phyloP scores from a whole-genome alignment of 257 asterid species.

The Cordia subcordata region DNA sequence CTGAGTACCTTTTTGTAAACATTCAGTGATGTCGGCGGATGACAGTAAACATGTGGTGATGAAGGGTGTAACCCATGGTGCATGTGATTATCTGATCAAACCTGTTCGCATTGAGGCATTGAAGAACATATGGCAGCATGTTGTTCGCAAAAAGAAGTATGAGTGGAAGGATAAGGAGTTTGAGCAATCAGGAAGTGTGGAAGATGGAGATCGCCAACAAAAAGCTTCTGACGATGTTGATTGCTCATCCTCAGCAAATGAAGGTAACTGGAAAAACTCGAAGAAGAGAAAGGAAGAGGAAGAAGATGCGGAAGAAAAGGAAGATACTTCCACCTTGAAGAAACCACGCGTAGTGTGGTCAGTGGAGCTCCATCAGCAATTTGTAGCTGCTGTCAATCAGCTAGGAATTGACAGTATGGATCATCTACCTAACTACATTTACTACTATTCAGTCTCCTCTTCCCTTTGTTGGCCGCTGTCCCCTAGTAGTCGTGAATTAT shows the following conservation, averaged over 20 bases:
- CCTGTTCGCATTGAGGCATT: slow-evolving; percentile 63
- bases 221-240: not conserved
- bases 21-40: slow-evolving; percentile 61
- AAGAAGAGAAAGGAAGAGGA: slow-evolving; percentile 57
- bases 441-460: not conserved
- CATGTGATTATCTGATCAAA: slow-evolving; percentile 67
- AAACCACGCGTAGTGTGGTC: slow-evolving; percentile 72
- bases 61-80: slow-evolving; percentile 74
- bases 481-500: too few species aligned
- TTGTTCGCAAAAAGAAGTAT: slow-evolving; percentile 37
- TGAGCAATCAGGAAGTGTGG: slow-evolving; percentile 13
- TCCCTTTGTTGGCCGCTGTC: not conserved
- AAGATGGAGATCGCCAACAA: slow-evolving; percentile 7
- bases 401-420: slow-evolving; percentile 56
- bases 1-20: not conserved
- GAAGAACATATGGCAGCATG: slow-evolving; percentile 66
- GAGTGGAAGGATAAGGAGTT: slow-evolving; percentile 32
- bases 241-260: not conserved
- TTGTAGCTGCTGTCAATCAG: slow-evolving; percentile 53
- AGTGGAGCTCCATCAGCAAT: slow-evolving; percentile 56
- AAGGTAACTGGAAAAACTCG: slow-evolving; percentile 28
- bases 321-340: slow-evolving; percentile 51
- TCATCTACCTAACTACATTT: not conserved
- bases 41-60: slow-evolving; percentile 44
- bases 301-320: slow-evolving; percentile 42